A percentile compares a stretch with the other conserved stretches of the same genome.
phyloP scores from a whole-genome alignment of 768 basidiomycete genomes.

The Boletus sp. region DNA sequence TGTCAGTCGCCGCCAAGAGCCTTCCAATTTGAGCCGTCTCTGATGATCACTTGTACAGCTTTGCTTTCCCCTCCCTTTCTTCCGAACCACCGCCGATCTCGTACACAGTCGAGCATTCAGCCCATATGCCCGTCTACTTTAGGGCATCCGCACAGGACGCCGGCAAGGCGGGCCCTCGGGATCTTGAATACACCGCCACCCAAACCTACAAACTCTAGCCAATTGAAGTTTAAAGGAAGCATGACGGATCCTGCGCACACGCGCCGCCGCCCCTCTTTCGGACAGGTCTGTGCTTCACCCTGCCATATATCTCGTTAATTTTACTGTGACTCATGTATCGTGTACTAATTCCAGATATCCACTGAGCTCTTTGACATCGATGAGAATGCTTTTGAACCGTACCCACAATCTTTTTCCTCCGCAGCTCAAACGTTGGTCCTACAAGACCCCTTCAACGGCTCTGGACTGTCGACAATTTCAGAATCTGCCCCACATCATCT shows the following conservation, averaged over 20 bases:
- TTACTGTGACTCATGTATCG: slow-evolving; percentile 14
- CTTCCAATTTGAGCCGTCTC: slow-evolving; percentile 18
- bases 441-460: slow-evolving; percentile 44
- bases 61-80: slow-evolving; percentile 61
- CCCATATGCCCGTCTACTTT: slow-evolving; percentile 31
- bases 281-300: slow-evolving; percentile 36
- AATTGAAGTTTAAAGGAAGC: slow-evolving; percentile 66
- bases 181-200: slow-evolving; percentile 62
- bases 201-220: slow-evolving; percentile 51
- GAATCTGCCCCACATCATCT: slow-evolving; percentile 28
- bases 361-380: slow-evolving; percentile 72
- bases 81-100: slow-evolving; percentile 52
- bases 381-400: slow-evolving; percentile 62
- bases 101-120: slow-evolving; percentile 55
- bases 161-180: slow-evolving; percentile 37
- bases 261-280: slow-evolving; percentile 40
- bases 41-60: slow-evolving; percentile 35
- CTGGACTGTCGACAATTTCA: slow-evolving; percentile 33
- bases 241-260: slow-evolving; percentile 67
- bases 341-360: slow-evolving; percentile 37
- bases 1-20: slow-evolving; percentile 34
- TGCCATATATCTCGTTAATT: slow-evolving; percentile 11
- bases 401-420: slow-evolving; percentile 39
- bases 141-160: slow-evolving; percentile 28
- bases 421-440: slow-evolving; percentile 34